Base-by-base conservation (phyloP, 1,139 yeast species). In the Nakaseomyces delphensis region DNA sequence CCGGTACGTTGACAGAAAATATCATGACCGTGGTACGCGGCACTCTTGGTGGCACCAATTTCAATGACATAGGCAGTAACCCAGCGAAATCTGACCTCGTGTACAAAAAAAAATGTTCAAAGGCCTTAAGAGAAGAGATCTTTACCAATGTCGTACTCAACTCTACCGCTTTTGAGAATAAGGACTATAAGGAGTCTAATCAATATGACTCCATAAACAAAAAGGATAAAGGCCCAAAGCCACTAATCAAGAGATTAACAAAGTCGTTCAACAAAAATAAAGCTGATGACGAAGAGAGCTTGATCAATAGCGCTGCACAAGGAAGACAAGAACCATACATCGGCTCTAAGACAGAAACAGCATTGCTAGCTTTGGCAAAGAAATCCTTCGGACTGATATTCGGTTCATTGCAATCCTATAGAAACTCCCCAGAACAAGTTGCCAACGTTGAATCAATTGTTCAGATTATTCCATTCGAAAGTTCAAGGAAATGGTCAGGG, bases 261-360 rank as follows among this genome's bases (percentile, higher is more conserved):
- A 33, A 38, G 20, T 32, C 39, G 23, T 6, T 20, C 18, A 13
- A 13, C 35, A 37, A 18, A 40, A 28, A 16, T 11, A 28, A 35
- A 10, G 27, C 42, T 8, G 43, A 47, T 15, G 50, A 43, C 6
- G 51, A 50, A n/a, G 52, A 53, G n/a, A 53, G 48, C 15, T 30
- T 50, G 25, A 44, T 49, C 15, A 51, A 52, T 7, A 48, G 43
- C 7, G 45, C 49, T 9, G 47, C 45, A 13, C 45, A 46, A 39
- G 51, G 48, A 20, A 49, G 44, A 19, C 65, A 70, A 39, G 86
- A 80, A 50, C 79, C 81, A 1, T 89, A 74, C 57, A 70, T 87
- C 41, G 98, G 99, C 10, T 85, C 93, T 48, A 91, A 91, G 63
- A 93, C 98, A 5, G 99, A 91, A 63, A 79, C 91, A 28, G 97